Base-by-base conservation (phyloP, 768 basidiomycete genomes). In the Kwoniella europaea region DNA sequence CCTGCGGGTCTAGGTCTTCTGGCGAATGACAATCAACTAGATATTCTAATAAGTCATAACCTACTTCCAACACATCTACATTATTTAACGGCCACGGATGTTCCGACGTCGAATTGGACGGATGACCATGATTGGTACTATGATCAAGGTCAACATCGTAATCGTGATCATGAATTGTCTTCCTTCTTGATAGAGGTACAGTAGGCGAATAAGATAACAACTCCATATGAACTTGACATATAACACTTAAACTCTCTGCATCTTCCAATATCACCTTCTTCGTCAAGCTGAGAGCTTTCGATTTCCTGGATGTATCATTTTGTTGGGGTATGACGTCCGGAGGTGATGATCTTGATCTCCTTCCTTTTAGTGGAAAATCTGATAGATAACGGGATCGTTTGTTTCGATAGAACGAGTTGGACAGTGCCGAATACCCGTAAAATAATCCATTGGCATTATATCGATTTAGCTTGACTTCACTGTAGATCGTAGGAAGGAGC, bases 151-250 rank as follows among this genome's bases (percentile, higher is more conserved):
- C 20, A 5, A 41, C 20, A 20, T 42, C 12, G 4, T 20, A 15
- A 61, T 42, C 16, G 0, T 6, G 18, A 61, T 16, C 59, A 1
- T 13, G 13, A 2, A 16, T 41, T n/a, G n/a, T 62, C 10, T 41
- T 16, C 4, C 60, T 42, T 20, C 60, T 42, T 62, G 13, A n/a
- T 6, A 20, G 24, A 16, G 12, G 3, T 20, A 63, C 10, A 18
- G 56, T 29, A 9, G 65, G 65, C 1, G 65, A 67, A 52, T 67
- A 60, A 18, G 56, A 46, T 4, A 67, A 15, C 4, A 59, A 44
- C 20, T 67, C 65, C 42, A 58, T 58, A 52, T 67, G 65, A 15
- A 57, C 44, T 41, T 50, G 42, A 46, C 65, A 67, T 20, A 67
- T 59, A 18, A 59, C 29, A 46, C 41, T 44, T 9, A 67, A 29